phyloP scores from a whole-genome alignment of 179 eudicot species.

The Spergularia azorica region DNA sequence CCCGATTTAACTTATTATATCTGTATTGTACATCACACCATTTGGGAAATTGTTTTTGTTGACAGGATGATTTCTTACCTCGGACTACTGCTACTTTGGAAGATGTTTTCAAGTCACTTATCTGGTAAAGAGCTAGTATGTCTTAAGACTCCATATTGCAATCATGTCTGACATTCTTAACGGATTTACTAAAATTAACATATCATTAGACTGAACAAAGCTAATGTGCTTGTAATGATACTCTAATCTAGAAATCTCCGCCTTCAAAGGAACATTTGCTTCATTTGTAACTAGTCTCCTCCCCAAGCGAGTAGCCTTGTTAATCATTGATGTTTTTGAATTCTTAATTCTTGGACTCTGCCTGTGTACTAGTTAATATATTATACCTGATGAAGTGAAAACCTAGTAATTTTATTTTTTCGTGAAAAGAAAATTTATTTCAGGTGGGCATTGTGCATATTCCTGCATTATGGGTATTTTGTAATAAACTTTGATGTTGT shows the following conservation, averaged over 20 bases:
- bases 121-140: slow-evolving; percentile 78
- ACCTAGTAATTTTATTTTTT: neutral
- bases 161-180: neutral
- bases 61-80: slow-evolving; percentile 63
- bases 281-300: neutral
- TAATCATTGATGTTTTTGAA: neutral
- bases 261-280: neutral
- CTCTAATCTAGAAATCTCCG: neutral
- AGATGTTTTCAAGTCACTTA: slow-evolving; percentile 72
- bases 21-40: neutral
- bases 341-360: neutral
- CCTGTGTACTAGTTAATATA: neutral
- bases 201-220: neutral
- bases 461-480: neutral
- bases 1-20: neutral
- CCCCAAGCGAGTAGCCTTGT: neutral
- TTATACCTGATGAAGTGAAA: neutral
- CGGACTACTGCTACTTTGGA: slow-evolving; percentile 87
- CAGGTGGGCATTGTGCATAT: neutral
- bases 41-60: slow-evolving; percentile 7
- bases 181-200: neutral
- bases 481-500: neutral
- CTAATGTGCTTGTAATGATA: neutral
- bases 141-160: slow-evolving; percentile 36
- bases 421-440: neutral